phyloP scores from a whole-genome alignment of 129 eudicot species.

The Chrysanthemum makinoi region DNA sequence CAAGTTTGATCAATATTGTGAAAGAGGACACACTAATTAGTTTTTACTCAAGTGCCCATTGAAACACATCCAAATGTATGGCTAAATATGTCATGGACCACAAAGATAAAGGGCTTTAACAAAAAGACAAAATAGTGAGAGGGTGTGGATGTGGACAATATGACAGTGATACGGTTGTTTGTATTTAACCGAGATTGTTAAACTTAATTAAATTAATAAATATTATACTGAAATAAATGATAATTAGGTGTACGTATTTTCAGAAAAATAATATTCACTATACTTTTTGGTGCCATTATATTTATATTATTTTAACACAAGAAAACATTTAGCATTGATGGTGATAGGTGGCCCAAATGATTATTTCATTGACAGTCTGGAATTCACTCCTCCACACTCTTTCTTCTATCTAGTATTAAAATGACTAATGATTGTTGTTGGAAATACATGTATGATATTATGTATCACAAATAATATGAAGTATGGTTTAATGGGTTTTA shows the following conservation, averaged over 20 bases:
- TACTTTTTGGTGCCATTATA: slow-evolving; percentile 16
- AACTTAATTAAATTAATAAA: slow-evolving; percentile 6
- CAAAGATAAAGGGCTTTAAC: slow-evolving; percentile 8
- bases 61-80: background rate
- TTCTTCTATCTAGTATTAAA: slow-evolving; percentile 4
- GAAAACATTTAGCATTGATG: slow-evolving; percentile 29
- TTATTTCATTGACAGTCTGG: slow-evolving; percentile 40
- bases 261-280: slow-evolving; percentile 13
- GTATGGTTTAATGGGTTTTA: background rate
- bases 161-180: slow-evolving; percentile 37
- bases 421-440: background rate
- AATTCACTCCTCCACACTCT: slow-evolving; percentile 27
- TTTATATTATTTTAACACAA: slow-evolving; percentile 7
- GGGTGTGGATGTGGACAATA: slow-evolving; percentile 35
- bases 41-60: too few relatives aligned
- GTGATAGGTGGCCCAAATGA: slow-evolving; percentile 30
- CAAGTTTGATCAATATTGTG: too few relatives aligned
- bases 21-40: too few relatives aligned
- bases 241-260: slow-evolving; percentile 20
- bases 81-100: slow-evolving; percentile 4
- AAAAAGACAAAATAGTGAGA: slow-evolving; percentile 14
- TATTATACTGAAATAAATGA: slow-evolving; percentile 18
- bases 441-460: background rate
- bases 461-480: background rate
- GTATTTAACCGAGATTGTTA: slow-evolving; percentile 29